Evolutionary conservation across 1,284 basidiomycete species (phyloP).

Genomic region (Cystobasidiaceae sp.): DNA sequence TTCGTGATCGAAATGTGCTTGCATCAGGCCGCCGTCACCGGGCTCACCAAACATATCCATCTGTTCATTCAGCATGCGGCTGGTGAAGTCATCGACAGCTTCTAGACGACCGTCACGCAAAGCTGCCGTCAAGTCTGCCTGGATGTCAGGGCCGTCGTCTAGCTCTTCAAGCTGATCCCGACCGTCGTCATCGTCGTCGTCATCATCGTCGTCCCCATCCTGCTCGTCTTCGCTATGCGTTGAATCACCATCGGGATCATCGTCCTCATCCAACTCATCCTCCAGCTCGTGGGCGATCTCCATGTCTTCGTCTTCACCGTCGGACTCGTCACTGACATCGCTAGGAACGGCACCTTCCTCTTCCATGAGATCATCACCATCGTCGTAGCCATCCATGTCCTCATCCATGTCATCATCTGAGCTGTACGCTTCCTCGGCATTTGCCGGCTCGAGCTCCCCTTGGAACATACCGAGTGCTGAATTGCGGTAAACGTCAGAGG

Average conservation of each 20-base stretch:
- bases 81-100: conserved; percentile 28
- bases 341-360: conserved; percentile 43
- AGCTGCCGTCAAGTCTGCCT: conserved; percentile 67
- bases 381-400: conserved; percentile 47
- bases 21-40: conserved; percentile 29
- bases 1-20: conserved; percentile 44
- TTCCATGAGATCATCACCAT: conserved; percentile 48
- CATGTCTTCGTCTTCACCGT: conserved; percentile 36
- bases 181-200: conserved; percentile 48
- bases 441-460: conserved; percentile 44
- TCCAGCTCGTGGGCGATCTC: conserved; percentile 20
- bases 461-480: conserved; percentile 90
- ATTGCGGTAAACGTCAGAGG: conserved; percentile 91
- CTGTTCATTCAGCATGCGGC: conserved; percentile 52
- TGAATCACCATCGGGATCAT: conserved; percentile 14
- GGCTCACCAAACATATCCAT: conserved; percentile 30
- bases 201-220: conserved; percentile 30
- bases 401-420: conserved; percentile 36
- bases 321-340: conserved; percentile 40
- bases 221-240: conserved; percentile 17
- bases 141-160: no score
- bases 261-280: conserved; percentile 25
- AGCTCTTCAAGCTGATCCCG: no score
- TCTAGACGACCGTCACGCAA: conserved; percentile 26
- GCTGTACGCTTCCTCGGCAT: conserved; percentile 41